phyloP scores from a whole-genome alignment of 2,329 filamentous ascomycete genomes.

The Diaporthe vexans region DNA sequence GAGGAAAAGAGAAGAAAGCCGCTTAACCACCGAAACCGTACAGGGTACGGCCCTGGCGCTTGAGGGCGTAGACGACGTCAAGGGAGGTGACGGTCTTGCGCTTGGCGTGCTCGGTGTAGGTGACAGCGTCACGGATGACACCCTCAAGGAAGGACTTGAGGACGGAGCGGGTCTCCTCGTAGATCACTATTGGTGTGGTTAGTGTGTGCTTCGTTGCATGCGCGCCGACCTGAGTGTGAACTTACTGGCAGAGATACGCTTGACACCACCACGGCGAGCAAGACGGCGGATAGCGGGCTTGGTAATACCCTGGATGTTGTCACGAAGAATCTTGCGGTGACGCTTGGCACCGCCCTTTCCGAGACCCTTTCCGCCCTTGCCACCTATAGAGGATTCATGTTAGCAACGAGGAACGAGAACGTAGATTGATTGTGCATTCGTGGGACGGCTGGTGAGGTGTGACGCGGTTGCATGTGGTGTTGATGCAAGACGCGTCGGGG shows the following conservation, averaged over 20 bases:
- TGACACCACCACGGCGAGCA: conserved; percentile 98
- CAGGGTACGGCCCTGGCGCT: conserved; percentile 76
- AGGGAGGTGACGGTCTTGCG: conserved; percentile 79
- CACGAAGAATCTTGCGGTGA: conserved; percentile 98
- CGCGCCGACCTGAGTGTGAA: conserved; percentile 47
- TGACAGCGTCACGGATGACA: conserved; percentile 84
- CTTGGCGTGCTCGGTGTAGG: conserved; percentile 88
- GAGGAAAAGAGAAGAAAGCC: not conserved
- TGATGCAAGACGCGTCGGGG: conserved; percentile 49
- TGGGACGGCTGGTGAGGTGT: conserved; percentile 34
- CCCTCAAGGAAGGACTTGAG: conserved; percentile 88
- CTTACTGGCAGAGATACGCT: conserved; percentile 98
- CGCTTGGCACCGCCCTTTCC: conserved; percentile 99
- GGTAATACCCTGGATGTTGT: conserved; percentile 99
- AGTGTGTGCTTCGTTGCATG: conserved; percentile 23
- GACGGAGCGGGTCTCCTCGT: conserved; percentile 86
- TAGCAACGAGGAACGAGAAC: conserved; percentile 59
- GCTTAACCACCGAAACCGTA: conserved; percentile 78
- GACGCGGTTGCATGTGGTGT: conserved; percentile 41
- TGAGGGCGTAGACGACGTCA: conserved; percentile 74
- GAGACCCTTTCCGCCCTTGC: conserved; percentile 97
- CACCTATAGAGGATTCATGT: conserved; percentile 72
- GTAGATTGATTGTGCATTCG: not conserved
- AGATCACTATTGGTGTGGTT: conserved; percentile 72
- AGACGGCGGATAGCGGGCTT: conserved; percentile 99